A percentile compares a stretch with the other conserved stretches of the same genome.
These are phyloP conservation scores for Diaporthe eres DNA, from an alignment of 2,329 filamentous ascomycete genomes.

Conservation along the genomic window DNA sequence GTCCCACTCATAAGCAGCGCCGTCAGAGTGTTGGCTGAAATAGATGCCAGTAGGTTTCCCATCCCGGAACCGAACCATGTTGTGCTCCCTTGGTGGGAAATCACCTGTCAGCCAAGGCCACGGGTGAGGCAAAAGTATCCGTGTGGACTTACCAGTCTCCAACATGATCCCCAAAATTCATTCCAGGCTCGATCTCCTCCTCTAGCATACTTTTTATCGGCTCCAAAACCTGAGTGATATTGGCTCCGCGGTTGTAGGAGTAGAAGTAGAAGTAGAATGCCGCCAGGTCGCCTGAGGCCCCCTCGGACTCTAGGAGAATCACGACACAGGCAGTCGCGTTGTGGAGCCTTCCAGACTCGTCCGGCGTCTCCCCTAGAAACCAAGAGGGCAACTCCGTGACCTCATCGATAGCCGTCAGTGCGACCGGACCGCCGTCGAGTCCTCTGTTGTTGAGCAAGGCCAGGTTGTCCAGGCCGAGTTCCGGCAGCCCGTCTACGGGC, in stretches of 20 bases:
- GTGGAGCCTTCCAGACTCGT: constrained; percentile 43
- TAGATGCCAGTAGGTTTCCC: constrained; percentile 39
- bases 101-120: not conserved
- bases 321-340: constrained; percentile 50
- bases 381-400: constrained; percentile 47
- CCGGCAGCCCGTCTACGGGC: constrained; percentile 42
- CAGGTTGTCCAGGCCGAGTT: constrained; percentile 48
- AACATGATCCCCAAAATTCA: constrained; percentile 47
- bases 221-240: constrained; percentile 51
- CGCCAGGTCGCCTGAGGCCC: constrained; percentile 47
- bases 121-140: no score
- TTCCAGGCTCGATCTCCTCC: constrained; percentile 28
- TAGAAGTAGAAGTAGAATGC: constrained; percentile 55
- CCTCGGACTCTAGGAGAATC: constrained; percentile 48
- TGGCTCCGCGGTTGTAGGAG: constrained; percentile 51
- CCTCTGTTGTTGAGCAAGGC: constrained; percentile 45
- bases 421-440: constrained; percentile 41
- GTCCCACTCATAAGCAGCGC: constrained; percentile 45
- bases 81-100: constrained; percentile 48
- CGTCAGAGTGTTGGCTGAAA: constrained; percentile 40
- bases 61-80: constrained; percentile 50
- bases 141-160: constrained; percentile 45
- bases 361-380: constrained; percentile 48
- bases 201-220: constrained; percentile 47
- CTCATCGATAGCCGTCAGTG: constrained; percentile 49